These are phyloP conservation scores for Aspergillus sclerotialis DNA, from an alignment of 2,329 filamentous ascomycete genomes.

Conservation along the genomic window DNA sequence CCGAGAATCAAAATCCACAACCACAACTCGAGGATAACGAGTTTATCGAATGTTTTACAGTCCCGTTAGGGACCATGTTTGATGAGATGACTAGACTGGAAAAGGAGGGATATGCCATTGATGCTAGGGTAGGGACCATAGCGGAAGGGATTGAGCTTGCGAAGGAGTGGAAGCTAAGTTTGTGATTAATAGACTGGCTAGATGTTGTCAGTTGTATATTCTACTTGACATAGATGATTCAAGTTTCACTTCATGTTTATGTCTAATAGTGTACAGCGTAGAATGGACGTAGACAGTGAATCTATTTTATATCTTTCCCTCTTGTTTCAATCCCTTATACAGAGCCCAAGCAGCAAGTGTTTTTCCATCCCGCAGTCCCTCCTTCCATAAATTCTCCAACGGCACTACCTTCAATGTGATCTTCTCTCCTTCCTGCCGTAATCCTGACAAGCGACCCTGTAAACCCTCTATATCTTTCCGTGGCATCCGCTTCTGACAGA, in stretches of 20 bases:
- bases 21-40: conserved; percentile 71
- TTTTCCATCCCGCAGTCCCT: conserved; percentile 50
- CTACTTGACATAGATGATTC: background rate
- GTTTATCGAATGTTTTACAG: conserved; percentile 72
- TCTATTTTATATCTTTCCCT: conserved; percentile 34
- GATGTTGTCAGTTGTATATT: conserved; percentile 1
- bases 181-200: conserved; percentile 5
- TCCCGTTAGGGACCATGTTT: conserved; percentile 59
- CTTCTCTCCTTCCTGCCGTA: conserved; percentile 50
- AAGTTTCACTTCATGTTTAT: background rate
- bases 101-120: conserved; percentile 66
- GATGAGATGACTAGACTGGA: conserved; percentile 61
- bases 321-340: conserved; percentile 46
- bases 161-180: conserved; percentile 42
- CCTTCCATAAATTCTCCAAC: conserved; percentile 47
- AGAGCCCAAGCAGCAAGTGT: conserved; percentile 49
- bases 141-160: conserved; percentile 73
- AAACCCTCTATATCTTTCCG: conserved; percentile 43
- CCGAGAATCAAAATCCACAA: conserved; percentile 62
- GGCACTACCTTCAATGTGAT: conserved; percentile 52
- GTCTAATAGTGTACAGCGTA: background rate
- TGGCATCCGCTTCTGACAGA: conserved; percentile 48
- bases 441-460: conserved; percentile 48
- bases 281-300: background rate
- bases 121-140: conserved; percentile 68